Conservation (phyloP, 768 basidiomycete species). For the Leccinellum rugosiceps region DNA sequence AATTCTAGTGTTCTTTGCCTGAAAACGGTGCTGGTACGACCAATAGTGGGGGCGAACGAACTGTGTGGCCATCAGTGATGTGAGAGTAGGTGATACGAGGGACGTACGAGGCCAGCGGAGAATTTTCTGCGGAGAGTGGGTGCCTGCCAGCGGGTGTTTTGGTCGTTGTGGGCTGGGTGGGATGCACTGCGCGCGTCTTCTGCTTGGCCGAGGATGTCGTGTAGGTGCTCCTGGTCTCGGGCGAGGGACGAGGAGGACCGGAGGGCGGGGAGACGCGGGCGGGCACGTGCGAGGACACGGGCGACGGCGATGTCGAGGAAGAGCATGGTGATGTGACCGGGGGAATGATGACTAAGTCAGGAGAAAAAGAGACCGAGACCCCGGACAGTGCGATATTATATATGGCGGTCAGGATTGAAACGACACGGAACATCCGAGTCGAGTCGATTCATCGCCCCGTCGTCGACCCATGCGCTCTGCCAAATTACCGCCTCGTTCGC, state of each 20-base stretch:
- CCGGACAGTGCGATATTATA: background rate
- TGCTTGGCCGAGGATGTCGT: slow-evolving; percentile 25
- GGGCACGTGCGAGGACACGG: slow-evolving; percentile 14
- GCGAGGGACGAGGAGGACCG: slow-evolving; percentile 19
- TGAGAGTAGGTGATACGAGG: too few relatives aligned
- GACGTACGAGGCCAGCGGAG: slow-evolving; percentile 19
- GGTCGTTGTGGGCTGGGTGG: slow-evolving; percentile 7
- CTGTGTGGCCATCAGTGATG: slow-evolving; percentile 23
- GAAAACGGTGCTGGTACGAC: slow-evolving; percentile 36
- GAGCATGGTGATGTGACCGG: slow-evolving; percentile 17
- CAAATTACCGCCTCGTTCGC: background rate
- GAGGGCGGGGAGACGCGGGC: background rate
- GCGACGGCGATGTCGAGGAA: slow-evolving; percentile 1
- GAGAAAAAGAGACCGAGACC: background rate
- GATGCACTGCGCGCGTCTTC: slow-evolving; percentile 17
- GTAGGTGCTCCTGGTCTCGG: slow-evolving; percentile 22
- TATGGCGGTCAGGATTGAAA: slow-evolving; percentile 1
- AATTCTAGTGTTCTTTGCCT: slow-evolving; percentile 13
- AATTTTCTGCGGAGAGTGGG: slow-evolving; percentile 29
- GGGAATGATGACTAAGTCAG: background rate
- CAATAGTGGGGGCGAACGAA: slow-evolving; percentile 48
- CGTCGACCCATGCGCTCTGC: slow-evolving; percentile 5
- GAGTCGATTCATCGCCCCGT: background rate
- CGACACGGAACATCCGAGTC: slow-evolving; percentile 3
- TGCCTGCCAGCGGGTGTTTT: slow-evolving; percentile 18